Evolutionary conservation across 2,329 filamentous ascomycete genomes (phyloP).

Genomic region (Verruconis gallopava): DNA sequence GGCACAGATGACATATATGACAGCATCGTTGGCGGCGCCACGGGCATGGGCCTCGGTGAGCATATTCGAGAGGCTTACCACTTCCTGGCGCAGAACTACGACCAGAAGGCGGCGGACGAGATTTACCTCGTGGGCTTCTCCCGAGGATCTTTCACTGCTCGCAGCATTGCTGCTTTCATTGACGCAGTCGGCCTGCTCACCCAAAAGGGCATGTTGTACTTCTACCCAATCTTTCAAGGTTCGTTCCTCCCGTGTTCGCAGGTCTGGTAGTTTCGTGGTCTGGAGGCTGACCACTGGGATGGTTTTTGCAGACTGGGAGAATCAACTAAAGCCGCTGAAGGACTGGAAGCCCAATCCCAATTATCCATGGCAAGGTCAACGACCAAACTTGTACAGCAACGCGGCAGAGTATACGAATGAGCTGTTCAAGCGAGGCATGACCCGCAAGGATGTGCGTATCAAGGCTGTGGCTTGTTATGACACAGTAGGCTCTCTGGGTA

Average conservation of each 20-base stretch:
- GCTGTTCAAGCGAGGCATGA: slow-evolving; percentile 16
- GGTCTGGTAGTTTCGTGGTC: too few relatives aligned
- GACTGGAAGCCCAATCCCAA: slow-evolving; percentile 5
- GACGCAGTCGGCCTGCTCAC: slow-evolving; percentile 14
- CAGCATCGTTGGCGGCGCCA: slow-evolving; percentile 13
- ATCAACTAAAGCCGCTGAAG: slow-evolving; percentile 5
- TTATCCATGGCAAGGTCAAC: not conserved
- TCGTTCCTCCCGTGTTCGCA: too few relatives aligned
- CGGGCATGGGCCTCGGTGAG: slow-evolving; percentile 25
- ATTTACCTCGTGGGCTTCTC: slow-evolving; percentile 35
- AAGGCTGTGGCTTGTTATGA: slow-evolving; percentile 34
- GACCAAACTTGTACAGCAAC: not conserved
- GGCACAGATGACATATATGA: slow-evolving; percentile 18
- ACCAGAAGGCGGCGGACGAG: slow-evolving; percentile 30
- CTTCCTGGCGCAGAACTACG: slow-evolving; percentile 50
- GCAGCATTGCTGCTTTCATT: slow-evolving; percentile 16
- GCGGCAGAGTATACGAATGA: not conserved
- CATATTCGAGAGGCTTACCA: slow-evolving; percentile 50
- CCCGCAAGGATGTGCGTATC: slow-evolving; percentile 22
- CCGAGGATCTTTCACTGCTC: slow-evolving; percentile 29
- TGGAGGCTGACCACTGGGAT: too few relatives aligned
- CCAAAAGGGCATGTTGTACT: slow-evolving; percentile 12
- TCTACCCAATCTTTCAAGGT: slow-evolving; percentile 13
- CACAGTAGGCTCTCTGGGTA: slow-evolving; percentile 32
- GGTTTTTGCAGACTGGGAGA: slow-evolving; percentile 15